These are phyloP conservation scores for Bromus sterilis DNA, from an alignment of 176 grass and related monocot genomes.

Conservation along the genomic window DNA sequence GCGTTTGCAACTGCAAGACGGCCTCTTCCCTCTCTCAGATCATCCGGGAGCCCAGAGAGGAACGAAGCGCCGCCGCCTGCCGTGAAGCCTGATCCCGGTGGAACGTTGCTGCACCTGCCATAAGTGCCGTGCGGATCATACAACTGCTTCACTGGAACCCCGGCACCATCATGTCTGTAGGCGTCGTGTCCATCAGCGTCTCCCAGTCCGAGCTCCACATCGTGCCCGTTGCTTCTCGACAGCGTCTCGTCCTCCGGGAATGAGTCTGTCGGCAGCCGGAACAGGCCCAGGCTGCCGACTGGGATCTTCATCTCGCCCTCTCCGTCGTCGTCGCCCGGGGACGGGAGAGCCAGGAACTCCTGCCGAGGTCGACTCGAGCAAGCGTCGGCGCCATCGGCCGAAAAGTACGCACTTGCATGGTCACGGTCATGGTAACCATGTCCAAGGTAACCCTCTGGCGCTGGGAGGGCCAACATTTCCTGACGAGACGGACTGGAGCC, in stretches of 20 bases:
- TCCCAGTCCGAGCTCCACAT: neutral
- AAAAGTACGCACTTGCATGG: neutral
- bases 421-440: neutral
- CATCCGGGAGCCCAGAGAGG: neutral
- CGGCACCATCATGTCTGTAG: neutral
- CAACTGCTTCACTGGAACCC: neutral
- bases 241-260: conserved; percentile 29
- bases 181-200: neutral
- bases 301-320: conserved; percentile 45
- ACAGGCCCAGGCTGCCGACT: conserved; percentile 35
- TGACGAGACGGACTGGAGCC: conserved; percentile 8
- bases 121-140: conserved; percentile 19
- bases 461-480: conserved; percentile 33
- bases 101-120: conserved; percentile 25
- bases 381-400: neutral
- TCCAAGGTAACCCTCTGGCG: conserved; percentile 15
- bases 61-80: neutral
- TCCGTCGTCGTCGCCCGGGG: conserved; percentile 11
- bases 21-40: neutral
- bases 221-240: neutral
- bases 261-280: conserved; percentile 67
- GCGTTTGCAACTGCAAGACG: conserved; percentile 16
- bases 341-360: conserved; percentile 36
- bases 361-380: neutral
- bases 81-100: conserved; percentile 8